Evolutionary conservation across 495 filamentous ascomycete genomes (phyloP).

Genomic region (Podospora appendiculata): DNA sequence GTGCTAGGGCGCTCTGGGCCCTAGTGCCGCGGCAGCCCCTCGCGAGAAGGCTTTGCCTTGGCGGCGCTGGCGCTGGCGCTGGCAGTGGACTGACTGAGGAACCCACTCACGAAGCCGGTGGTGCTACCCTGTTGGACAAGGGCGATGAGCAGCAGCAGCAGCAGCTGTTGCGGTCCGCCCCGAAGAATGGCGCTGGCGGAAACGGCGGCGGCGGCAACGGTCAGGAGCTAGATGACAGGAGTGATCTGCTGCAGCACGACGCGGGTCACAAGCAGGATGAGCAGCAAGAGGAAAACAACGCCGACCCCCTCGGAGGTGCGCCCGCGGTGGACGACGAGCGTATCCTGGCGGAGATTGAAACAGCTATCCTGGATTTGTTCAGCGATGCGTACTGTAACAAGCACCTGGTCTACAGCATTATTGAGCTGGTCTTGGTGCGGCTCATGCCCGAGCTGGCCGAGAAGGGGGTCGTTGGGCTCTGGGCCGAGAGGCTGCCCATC

Average conservation of each 20-base stretch:
- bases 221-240: neutral
- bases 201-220: neutral
- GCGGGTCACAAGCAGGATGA: no score
- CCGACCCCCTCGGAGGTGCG: no score
- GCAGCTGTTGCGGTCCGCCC: constrained; percentile 8
- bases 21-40: constrained; percentile 34
- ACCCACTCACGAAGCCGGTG: no score
- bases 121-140: neutral
- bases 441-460: constrained; percentile 80
- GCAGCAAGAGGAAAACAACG: no score
- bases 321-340: constrained; percentile 17
- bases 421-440: constrained; percentile 71
- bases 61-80: neutral
- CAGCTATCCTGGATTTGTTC: constrained; percentile 61
- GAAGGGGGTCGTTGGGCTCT: constrained; percentile 60
- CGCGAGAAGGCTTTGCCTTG: constrained; percentile 45
- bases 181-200: constrained; percentile 1
- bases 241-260: no score
- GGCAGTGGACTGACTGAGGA: no score
- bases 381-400: constrained; percentile 82
- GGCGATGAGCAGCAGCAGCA: neutral
- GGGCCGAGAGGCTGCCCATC: constrained; percentile 59
- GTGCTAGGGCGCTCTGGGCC: constrained; percentile 45
- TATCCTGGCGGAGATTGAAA: constrained; percentile 40
- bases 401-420: constrained; percentile 68